These are phyloP conservation scores for Didymella pomorum DNA, from an alignment of 2,329 filamentous ascomycete species.

Conservation along the genomic window DNA sequence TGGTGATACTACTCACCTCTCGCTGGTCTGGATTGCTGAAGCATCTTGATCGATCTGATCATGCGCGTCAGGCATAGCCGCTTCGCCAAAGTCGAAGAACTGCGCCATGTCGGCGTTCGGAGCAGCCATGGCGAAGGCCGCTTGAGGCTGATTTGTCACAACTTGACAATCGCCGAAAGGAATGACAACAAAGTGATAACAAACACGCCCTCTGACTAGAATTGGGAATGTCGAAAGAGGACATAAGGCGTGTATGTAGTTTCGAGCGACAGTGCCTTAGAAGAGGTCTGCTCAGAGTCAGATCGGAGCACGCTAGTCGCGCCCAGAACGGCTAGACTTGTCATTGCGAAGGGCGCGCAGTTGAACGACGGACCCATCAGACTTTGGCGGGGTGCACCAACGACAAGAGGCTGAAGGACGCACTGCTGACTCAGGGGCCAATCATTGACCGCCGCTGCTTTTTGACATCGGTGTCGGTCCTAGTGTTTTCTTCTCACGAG, in stretches of 20 bases:
- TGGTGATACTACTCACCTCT: conserved; percentile 27
- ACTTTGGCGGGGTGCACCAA: conserved; percentile 15
- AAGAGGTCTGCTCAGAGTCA: conserved; percentile 22
- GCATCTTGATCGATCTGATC: conserved; percentile 19
- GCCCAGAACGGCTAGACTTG: conserved; percentile 13
- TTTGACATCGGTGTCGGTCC: background rate
- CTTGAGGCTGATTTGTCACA: conserved; percentile 9
- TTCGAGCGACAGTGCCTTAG: conserved; percentile 16
- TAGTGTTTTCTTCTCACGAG: background rate
- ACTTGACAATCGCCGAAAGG: background rate
- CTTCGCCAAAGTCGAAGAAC: conserved; percentile 52
- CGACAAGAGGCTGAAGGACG: conserved; percentile 5
- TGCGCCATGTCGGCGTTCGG: conserved; percentile 46
- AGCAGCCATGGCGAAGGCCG: conserved; percentile 35
- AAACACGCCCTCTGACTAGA: conserved; percentile 27
- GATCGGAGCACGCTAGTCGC: conserved; percentile 16
- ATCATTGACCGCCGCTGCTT: background rate
- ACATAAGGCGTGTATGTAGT: conserved; percentile 33
- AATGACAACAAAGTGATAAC: conserved; percentile 14
- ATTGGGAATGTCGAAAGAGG: conserved; percentile 20
- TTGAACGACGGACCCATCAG: conserved; percentile 12
- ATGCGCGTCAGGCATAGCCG: conserved; percentile 40
- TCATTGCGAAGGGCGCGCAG: conserved; percentile 21
- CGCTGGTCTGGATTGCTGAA: conserved; percentile 9
- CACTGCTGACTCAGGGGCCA: conserved; percentile 10